Evolutionary conservation across 164 flowering plant species (phyloP).

Genomic region (Litsea cubeba): DNA sequence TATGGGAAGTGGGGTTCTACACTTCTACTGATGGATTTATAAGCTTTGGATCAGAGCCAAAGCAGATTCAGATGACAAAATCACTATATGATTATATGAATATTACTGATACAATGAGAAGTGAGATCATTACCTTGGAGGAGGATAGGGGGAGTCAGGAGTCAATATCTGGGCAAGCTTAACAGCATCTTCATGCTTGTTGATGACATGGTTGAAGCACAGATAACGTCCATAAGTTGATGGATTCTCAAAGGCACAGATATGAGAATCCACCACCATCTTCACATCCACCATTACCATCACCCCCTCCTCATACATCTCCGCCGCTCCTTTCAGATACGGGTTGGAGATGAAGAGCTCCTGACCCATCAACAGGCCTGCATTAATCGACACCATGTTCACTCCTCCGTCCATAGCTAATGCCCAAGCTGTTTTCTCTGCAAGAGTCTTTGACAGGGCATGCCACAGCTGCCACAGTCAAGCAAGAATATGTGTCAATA

Average conservation of each 20-base stretch:
- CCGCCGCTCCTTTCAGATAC: slow-evolving; percentile 72
- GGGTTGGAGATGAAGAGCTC: slow-evolving; percentile 45
- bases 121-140: neutral
- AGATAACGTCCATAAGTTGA: slow-evolving; percentile 73
- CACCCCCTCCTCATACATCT: slow-evolving; percentile 78
- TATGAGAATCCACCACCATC: slow-evolving; percentile 69
- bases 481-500: neutral
- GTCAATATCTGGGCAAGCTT: slow-evolving; percentile 36
- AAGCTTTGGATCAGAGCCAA: no score
- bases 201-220: slow-evolving; percentile 61
- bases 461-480: slow-evolving; percentile 60
- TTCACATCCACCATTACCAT: slow-evolving; percentile 57
- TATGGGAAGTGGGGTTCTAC: no score
- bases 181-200: slow-evolving; percentile 36
- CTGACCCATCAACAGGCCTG: slow-evolving; percentile 45
- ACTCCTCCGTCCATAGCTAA: slow-evolving; percentile 76
- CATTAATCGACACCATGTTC: slow-evolving; percentile 68
- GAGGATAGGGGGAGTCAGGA: slow-evolving; percentile 11
- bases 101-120: no score
- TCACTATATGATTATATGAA: no score
- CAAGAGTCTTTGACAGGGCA: slow-evolving; percentile 66
- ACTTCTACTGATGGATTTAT: no score
- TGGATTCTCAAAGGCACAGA: slow-evolving; percentile 54
- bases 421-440: slow-evolving; percentile 85
- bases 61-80: no score